Evolutionary conservation across 2,329 filamentous ascomycete species (phyloP), one percentile per base, ranked within the genome.

Genomic region (Beauveria varroae): DNA sequence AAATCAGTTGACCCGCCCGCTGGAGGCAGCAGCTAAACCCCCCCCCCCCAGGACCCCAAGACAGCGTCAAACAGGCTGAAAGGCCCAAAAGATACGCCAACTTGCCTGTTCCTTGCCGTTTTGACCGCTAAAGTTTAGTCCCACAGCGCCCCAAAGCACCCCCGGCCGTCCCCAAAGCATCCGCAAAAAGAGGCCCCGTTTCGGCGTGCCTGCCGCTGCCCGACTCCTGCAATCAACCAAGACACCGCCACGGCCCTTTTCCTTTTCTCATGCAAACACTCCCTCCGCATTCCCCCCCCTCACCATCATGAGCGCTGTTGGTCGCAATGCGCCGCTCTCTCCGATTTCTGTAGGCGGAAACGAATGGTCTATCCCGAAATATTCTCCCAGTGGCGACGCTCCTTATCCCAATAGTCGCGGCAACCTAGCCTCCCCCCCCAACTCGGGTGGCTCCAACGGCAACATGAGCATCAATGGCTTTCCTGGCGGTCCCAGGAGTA

Each of bases 281-380:
- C 67, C 72, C 73, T 60, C 61, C 61, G 63, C 60, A 57, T 56
- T 24, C 26, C n/a, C 64, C 65, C 62, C 58, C 63, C 62, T 62
- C 68, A 67, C 65, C 67, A 83, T 74, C 78, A 90, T 90, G 87
- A 90, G 71, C 72, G 70, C 70, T 69, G 67, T 67, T 65, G 83
- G 80, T 73, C 84, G 84, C 77, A 86, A 89, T 83, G 87, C 85
- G 77, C 87, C 88, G 72, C 81, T 93, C 74, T 93, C 91, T 72
- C 90, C 91, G 71, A 83, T 91, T 74, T 95, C 90, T 77, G 78
- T 90, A 81, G 87, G 88, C 74, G 90, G 88, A 73, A 92, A 86
- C 79, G 91, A 95, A 73, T 95, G 89, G 87, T 89, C 89, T 54
- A 81, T 87, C 68, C 83, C 84, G 65, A 86, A 86, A 71, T 90